These are phyloP conservation scores for Arthrobotrys sinensis DNA, from an alignment of 2,329 filamentous ascomycete species.

Conservation along the genomic window DNA sequence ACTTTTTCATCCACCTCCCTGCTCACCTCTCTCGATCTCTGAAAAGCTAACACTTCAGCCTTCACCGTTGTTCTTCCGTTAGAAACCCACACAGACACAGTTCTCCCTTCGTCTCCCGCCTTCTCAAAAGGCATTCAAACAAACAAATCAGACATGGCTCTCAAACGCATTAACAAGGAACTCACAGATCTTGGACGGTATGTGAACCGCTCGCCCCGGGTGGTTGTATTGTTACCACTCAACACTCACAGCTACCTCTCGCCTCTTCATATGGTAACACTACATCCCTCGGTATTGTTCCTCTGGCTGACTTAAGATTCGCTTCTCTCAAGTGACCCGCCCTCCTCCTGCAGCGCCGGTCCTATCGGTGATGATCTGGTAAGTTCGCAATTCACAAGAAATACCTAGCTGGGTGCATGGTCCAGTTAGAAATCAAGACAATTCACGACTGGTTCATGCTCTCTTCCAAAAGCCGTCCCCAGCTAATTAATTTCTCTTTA, in stretches of 20 bases:
- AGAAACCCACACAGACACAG: neutral
- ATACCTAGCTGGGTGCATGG: neutral
- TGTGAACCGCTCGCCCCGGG: slow-evolving; percentile 65
- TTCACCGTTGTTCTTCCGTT: slow-evolving; percentile 10
- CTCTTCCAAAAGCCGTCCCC: neutral
- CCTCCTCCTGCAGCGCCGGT: slow-evolving; percentile 97
- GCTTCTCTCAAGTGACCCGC: slow-evolving; percentile 81
- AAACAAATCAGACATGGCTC: slow-evolving; percentile 76
- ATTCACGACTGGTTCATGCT: neutral
- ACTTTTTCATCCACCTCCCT: slow-evolving; percentile 7
- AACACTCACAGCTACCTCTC: neutral
- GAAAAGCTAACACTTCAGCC: slow-evolving; percentile 3
- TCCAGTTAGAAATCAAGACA: neutral
- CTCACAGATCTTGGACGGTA: slow-evolving; percentile 91
- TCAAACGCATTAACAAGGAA: slow-evolving; percentile 96
- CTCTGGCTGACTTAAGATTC: slow-evolving; percentile 61
- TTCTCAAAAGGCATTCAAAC: slow-evolving; percentile 35
- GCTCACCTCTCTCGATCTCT: neutral
- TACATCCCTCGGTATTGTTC: neutral
- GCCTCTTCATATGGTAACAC: neutral
- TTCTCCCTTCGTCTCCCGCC: slow-evolving; percentile 21
- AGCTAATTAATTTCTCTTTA: slow-evolving; percentile 69
- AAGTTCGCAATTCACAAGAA: slow-evolving; percentile 70
- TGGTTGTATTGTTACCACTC: neutral
- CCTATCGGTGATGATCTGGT: slow-evolving; percentile 98